A percentile compares a stretch with the other conserved stretches of the same genome.
phyloP scores from a whole-genome alignment of 225 moss, liverwort and hornwort species.

The Marchantia polymorpha region DNA sequence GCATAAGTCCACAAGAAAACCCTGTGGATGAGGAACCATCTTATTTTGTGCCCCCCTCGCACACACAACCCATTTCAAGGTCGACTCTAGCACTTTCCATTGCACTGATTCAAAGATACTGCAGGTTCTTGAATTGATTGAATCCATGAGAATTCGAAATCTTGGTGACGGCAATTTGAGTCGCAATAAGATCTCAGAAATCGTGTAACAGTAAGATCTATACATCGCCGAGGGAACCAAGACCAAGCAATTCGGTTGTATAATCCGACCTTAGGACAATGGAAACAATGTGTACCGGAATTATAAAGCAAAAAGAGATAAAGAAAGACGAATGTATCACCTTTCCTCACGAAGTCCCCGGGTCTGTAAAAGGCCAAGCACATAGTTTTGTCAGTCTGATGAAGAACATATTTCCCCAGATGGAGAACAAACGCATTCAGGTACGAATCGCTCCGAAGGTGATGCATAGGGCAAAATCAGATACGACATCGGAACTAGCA shows the following conservation, averaged over 20 bases:
- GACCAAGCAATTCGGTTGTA: too few species aligned
- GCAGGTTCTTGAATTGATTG: not conserved
- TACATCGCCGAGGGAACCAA: too few species aligned
- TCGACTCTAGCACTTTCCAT: too few species aligned
- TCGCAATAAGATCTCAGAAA: not conserved
- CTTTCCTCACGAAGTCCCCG: not conserved
- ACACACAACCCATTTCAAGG: too few species aligned
- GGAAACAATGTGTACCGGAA: not conserved
- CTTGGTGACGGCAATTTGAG: not conserved
- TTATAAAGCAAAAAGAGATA: not conserved
- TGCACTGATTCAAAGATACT: too few species aligned
- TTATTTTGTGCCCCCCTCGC: too few species aligned
- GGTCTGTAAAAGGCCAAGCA: not conserved
- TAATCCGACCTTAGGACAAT: too few species aligned
- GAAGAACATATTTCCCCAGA: not conserved
- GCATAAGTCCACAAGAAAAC: not conserved
- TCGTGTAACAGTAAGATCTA: too few species aligned
- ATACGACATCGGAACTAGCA: not conserved
- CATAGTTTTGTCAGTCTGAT: not conserved
- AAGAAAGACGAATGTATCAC: constrained; percentile 3
- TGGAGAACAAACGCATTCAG: not conserved
- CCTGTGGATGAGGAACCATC: too few species aligned
- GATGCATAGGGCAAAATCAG: not conserved
- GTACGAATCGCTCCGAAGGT: not conserved
- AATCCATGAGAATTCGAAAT: not conserved